Evolutionary conservation across 441 rosid genomes (phyloP).

Genomic region (Capsella rubella): DNA sequence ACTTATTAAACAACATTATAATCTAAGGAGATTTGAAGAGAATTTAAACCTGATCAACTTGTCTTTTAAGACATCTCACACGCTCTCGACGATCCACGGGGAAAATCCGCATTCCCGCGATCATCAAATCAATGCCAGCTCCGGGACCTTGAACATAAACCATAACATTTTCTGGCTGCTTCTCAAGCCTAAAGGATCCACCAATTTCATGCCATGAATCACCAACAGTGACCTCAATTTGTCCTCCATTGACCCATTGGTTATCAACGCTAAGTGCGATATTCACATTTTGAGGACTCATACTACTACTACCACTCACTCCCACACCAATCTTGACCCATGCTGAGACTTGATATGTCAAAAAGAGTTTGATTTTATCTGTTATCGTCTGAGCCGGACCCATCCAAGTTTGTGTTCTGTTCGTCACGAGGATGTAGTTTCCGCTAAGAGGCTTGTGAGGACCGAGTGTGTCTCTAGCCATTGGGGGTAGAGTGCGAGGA

Average conservation of each 20-base stretch:
- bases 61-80: constrained; percentile 62
- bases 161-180: constrained; percentile 79
- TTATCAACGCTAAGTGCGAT: constrained; percentile 83
- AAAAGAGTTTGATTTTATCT: constrained; percentile 69
- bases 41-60: constrained; percentile 66
- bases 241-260: constrained; percentile 96
- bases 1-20: not conserved
- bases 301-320: constrained; percentile 44
- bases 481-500: constrained; percentile 82
- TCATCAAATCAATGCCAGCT: constrained; percentile 78
- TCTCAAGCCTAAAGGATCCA: constrained; percentile 89
- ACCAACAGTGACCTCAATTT: constrained; percentile 61
- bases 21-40: not conserved
- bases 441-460: constrained; percentile 72
- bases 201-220: constrained; percentile 85
- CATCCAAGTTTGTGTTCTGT: constrained; percentile 87
- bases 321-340: constrained; percentile 85
- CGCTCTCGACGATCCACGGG: constrained; percentile 73
- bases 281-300: constrained; percentile 79
- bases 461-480: constrained; percentile 88
- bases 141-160: constrained; percentile 89
- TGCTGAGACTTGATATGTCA: constrained; percentile 92
- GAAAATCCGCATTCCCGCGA: constrained; percentile 82
- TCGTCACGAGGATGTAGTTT: constrained; percentile 68
- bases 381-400: constrained; percentile 95